phyloP scores from a whole-genome alignment of 306 rosid species.

The Trifolium pratense region DNA sequence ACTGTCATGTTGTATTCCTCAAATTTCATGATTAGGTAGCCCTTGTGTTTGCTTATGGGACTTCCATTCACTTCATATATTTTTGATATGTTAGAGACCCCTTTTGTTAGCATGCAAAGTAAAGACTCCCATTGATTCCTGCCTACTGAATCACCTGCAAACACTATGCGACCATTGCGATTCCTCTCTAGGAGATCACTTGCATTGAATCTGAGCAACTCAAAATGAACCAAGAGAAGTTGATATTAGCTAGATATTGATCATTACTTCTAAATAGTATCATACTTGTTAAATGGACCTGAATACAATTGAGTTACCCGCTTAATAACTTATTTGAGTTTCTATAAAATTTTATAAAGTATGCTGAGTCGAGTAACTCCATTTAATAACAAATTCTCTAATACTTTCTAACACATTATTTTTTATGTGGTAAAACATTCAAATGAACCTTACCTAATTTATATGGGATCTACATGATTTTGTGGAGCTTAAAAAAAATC shows the following conservation, averaged over 20 bases:
- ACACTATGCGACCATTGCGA: conserved; percentile 80
- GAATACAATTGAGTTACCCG: background rate
- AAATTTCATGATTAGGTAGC: conserved; percentile 67
- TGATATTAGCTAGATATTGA: background rate
- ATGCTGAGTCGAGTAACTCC: no score
- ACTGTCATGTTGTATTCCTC: conserved; percentile 73
- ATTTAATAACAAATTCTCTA: no score
- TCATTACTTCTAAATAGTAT: background rate
- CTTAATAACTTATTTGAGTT: background rate
- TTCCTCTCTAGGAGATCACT: conserved; percentile 73
- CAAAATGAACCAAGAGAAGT: conserved; percentile 2
- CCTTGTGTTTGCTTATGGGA: conserved; percentile 86
- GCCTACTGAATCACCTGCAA: conserved; percentile 87
- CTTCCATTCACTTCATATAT: conserved; percentile 78
- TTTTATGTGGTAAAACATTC: no score
- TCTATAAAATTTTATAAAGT: background rate
- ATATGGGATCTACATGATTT: no score
- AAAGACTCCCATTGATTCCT: conserved; percentile 96
- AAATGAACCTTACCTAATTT: no score
- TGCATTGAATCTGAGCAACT: conserved; percentile 70
- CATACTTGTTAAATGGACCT: background rate
- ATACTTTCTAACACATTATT: no score
- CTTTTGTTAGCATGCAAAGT: conserved; percentile 77
- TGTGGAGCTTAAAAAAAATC: no score
- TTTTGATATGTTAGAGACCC: conserved; percentile 61